Percentiles rank a stretch among this genome's conserved stretches.
Evolutionary conservation across 31 red algal species (phyloP).

Genomic region (Bonnemaisonia californica): DNA sequence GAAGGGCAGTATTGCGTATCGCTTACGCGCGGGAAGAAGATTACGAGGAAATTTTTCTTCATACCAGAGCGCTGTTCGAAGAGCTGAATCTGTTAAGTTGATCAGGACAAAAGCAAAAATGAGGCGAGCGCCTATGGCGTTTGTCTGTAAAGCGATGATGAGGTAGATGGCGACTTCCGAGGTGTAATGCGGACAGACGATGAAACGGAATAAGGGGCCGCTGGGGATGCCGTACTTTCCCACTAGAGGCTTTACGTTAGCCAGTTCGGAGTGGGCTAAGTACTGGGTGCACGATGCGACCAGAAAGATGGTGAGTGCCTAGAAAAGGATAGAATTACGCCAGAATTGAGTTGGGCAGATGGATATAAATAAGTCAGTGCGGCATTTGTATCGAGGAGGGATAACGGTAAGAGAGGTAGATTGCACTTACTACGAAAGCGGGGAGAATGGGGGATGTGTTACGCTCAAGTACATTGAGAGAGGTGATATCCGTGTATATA

Average conservation of each 20-base stretch:
- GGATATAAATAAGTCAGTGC: too few species aligned
- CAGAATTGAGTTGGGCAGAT: too few species aligned
- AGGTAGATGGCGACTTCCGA: constrained; percentile 50
- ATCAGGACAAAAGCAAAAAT: constrained; percentile 37
- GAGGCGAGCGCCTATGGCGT: constrained; percentile 16
- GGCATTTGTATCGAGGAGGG: too few species aligned
- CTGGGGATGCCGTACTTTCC: constrained; percentile 62
- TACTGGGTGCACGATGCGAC: constrained; percentile 36
- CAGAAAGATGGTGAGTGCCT: constrained; percentile 24
- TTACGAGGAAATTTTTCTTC: constrained; percentile 17
- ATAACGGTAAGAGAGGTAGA: too few species aligned
- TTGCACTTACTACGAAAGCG: not conserved
- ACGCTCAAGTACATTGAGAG: too few species aligned
- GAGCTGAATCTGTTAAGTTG: constrained; percentile 44
- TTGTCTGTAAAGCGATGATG: constrained; percentile 12
- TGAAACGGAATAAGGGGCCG: constrained; percentile 39
- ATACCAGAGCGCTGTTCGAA: constrained; percentile 46
- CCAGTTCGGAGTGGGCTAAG: constrained; percentile 33
- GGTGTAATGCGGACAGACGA: constrained; percentile 64
- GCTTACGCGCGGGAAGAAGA: not conserved
- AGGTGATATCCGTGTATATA: too few species aligned
- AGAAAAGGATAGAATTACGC: too few species aligned
- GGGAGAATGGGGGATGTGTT: not conserved
- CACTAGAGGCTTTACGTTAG: constrained; percentile 29
- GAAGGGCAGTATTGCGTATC: constrained; percentile 38